phyloP scores from a whole-genome alignment of 208 protist species.

The Leishmania mexicana region DNA sequence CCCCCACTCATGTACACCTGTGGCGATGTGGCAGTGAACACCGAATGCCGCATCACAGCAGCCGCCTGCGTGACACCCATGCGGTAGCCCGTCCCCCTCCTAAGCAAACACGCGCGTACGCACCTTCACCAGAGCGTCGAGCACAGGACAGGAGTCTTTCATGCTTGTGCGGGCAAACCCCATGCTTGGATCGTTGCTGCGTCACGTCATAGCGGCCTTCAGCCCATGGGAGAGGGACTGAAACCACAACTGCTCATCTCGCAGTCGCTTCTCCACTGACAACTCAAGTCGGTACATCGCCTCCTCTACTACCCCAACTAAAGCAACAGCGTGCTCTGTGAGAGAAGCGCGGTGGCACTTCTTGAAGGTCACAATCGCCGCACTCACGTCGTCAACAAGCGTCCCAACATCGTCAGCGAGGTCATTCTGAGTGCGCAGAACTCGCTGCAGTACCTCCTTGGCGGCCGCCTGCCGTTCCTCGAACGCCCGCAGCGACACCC shows the following conservation, averaged over 20 bases:
- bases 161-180: background rate
- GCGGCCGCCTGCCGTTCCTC: constrained; percentile 8
- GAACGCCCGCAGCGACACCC: constrained; percentile 11
- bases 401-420: constrained; percentile 16
- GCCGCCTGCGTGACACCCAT: background rate
- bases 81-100: background rate
- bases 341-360: background rate
- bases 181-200: background rate
- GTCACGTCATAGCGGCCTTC: constrained; percentile 7
- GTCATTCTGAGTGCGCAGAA: constrained; percentile 13
- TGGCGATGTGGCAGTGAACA: background rate
- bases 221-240: constrained; percentile 17
- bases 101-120: background rate
- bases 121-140: background rate
- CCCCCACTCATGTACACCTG: background rate
- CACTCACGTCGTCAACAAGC: constrained; percentile 4
- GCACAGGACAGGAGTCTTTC: background rate
- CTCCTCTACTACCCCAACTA: background rate
- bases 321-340: background rate
- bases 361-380: background rate
- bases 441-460: constrained; percentile 15
- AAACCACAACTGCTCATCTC: constrained; percentile 22
- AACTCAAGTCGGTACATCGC: background rate
- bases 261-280: constrained; percentile 18
- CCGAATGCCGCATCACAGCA: background rate